Evolutionary conservation across 208 protist species (phyloP), one percentile per base, ranked within the genome.

Genomic region (Leptomonas seymouri): DNA sequence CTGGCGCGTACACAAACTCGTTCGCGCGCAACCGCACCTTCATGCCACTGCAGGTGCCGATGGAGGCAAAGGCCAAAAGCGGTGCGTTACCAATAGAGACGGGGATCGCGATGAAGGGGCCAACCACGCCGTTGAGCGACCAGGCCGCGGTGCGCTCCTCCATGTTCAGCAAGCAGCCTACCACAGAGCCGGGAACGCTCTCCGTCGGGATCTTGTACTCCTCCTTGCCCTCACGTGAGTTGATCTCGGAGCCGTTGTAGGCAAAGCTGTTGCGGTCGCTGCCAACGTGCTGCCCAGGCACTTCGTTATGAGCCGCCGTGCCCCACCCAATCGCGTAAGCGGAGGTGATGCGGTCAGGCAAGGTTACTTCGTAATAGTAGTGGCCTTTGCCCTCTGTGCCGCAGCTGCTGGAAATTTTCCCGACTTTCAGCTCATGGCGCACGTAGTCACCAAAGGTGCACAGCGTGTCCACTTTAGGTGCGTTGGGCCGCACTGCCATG

Each of bases 261-360:
- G 86, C 85, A 77, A 97, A 95, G 67, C 92, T 97, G 60, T 69
- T 75, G 51, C 68, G 76, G 69, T 97, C 92, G 68, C 87, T 93
- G 63, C 92, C 92, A 30, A 97, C 90, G 71, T 95, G 92, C 62
- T 93, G 87, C 25, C 83, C 88, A 12, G 92, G 89, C 34, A 94
- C 85, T 34, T 95, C 86, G 27, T 71, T 80, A 79, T 97, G 92
- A 59, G 80, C 46, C 61, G 71, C 49, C 11, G 92, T 94, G 58
- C 92, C 92, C 90, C 92, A 97, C 31, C 92, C 92, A 30, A 95
- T 79, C n/a, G 84, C 90, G 80, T 93, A 95, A 31, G 87, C 80
- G 20, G 81, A 76, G 14, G 69, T 78, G 16, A 90, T 62, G 49
- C 82, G 82, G 34, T 97, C 89, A 2, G 92, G 86, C 42, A 97